Evolutionary conservation across 192 early-diverging fungal genomes (phyloP).

Genomic region (Backusella westeae): DNA sequence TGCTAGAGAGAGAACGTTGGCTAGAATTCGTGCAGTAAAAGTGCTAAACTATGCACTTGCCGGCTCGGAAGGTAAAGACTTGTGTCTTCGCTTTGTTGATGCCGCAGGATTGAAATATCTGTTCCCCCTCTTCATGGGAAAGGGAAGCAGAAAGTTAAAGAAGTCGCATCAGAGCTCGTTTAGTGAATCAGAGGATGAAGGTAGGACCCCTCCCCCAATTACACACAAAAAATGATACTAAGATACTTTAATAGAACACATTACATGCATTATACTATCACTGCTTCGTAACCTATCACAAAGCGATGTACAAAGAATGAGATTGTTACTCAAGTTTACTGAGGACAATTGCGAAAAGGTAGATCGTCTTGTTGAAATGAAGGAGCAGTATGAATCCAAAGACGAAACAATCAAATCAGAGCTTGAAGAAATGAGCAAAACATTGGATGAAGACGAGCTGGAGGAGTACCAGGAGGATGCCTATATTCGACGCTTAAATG

Average conservation of each 20-base stretch:
- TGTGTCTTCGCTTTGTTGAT: constrained; percentile 80
- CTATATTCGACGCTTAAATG: constrained; percentile 67
- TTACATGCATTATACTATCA: constrained; percentile 79
- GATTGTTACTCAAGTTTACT: constrained; percentile 82
- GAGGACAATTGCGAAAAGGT: constrained; percentile 79
- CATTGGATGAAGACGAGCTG: constrained; percentile 48
- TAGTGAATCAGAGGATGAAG: constrained; percentile 80
- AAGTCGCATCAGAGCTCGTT: constrained; percentile 72
- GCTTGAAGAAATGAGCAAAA: constrained; percentile 51
- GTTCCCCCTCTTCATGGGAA: constrained; percentile 83
- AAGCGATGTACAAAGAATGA: constrained; percentile 58
- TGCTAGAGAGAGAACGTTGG: constrained; percentile 70
- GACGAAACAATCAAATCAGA: constrained; percentile 55
- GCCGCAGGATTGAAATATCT: constrained; percentile 79
- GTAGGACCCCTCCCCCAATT: constrained; percentile 18
- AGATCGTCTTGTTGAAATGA: constrained; percentile 80
- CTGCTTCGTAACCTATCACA: constrained; percentile 67
- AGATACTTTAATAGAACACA: constrained; percentile 61
- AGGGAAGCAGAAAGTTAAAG: constrained; percentile 74
- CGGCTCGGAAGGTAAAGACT: constrained; percentile 41
- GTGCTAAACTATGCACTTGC: constrained; percentile 79
- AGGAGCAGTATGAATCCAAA: constrained; percentile 63
- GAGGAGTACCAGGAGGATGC: constrained; percentile 62
- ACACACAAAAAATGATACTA: background rate
- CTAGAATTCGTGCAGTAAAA: constrained; percentile 82